Conservation (phyloP, 768 basidiomycete species). For the Boletales sp. region DNA sequence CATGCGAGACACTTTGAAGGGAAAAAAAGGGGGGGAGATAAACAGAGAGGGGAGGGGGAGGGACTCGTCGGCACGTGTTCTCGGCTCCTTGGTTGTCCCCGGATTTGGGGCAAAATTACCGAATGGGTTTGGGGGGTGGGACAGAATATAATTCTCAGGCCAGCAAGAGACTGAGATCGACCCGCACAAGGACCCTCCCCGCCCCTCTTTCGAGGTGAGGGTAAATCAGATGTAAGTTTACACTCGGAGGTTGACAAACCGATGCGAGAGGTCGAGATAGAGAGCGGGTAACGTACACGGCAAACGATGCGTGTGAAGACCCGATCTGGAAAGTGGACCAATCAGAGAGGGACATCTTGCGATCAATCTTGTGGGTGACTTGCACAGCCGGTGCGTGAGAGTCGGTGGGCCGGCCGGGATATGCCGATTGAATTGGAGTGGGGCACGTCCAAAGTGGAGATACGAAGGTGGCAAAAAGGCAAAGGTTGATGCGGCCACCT, state of each 20-base stretch:
- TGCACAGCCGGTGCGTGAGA: slow-evolving; percentile 31
- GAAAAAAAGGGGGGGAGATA: not conserved
- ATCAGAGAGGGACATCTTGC: slow-evolving; percentile 13
- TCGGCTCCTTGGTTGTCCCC: slow-evolving; percentile 11
- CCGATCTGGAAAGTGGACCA: slow-evolving; percentile 6
- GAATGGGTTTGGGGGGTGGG: slow-evolving; percentile 14
- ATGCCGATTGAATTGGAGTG: slow-evolving; percentile 29
- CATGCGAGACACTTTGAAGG: not conserved
- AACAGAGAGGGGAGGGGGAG: not conserved
- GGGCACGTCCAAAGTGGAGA: slow-evolving; percentile 19
- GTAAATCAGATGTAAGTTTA: slow-evolving; percentile 14
- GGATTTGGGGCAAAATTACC: slow-evolving; percentile 15
- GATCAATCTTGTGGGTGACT: slow-evolving; percentile 21
- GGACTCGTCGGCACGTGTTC: slow-evolving; percentile 1
- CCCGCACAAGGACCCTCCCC: slow-evolving; percentile 6
- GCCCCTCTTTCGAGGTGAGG: not conserved
- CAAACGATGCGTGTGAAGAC: not conserved
- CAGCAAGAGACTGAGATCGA: slow-evolving; percentile 8
- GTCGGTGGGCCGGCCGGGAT: slow-evolving; percentile 7
- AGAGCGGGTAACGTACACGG: slow-evolving; percentile 13
- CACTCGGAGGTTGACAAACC: not conserved
- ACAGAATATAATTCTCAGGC: slow-evolving; percentile 9
- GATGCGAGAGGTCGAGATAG: slow-evolving; percentile 1
- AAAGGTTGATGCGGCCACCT: slow-evolving; percentile 7
- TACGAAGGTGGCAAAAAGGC: slow-evolving; percentile 11